Percentiles rank a stretch among this genome's conserved stretches.
phyloP scores from a whole-genome alignment of 2,329 filamentous ascomycete genomes.

The Capronia coronata region DNA sequence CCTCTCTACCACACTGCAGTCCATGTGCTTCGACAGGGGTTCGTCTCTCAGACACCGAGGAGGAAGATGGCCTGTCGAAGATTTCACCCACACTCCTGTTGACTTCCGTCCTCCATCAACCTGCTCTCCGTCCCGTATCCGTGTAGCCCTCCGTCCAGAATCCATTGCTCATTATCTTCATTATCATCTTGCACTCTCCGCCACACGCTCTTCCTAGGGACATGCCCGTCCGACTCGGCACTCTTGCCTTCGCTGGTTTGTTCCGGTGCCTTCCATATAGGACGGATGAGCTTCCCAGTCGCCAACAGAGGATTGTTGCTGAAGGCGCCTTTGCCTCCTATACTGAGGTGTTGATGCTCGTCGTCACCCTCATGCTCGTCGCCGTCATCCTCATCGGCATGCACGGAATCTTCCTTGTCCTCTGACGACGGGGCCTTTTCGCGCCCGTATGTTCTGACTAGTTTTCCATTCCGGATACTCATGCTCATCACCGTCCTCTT shows the following conservation, averaged over 20 bases:
- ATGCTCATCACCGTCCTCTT: slow-evolving; percentile 76
- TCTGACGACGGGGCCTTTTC: slow-evolving; percentile 24
- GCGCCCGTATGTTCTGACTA: slow-evolving; percentile 51
- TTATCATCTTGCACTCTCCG: slow-evolving; percentile 42
- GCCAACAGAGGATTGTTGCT: slow-evolving; percentile 42
- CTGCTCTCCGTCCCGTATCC: slow-evolving; percentile 31
- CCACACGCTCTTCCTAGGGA: slow-evolving; percentile 40
- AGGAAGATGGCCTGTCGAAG: not conserved
- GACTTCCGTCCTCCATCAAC: slow-evolving; percentile 22
- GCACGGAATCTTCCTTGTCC: slow-evolving; percentile 22
- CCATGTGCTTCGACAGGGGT: too few species aligned
- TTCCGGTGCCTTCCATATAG: slow-evolving; percentile 39
- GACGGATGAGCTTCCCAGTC: slow-evolving; percentile 40
- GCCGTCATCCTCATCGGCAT: too few species aligned
- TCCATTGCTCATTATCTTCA: slow-evolving; percentile 45
- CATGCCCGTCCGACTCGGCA: slow-evolving; percentile 18
- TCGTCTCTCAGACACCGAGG: too few species aligned
- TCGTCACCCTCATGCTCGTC: slow-evolving; percentile 30
- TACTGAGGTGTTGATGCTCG: slow-evolving; percentile 22
- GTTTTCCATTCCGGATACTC: slow-evolving; percentile 69
- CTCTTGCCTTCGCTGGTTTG: slow-evolving; percentile 27
- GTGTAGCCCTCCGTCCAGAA: slow-evolving; percentile 40
- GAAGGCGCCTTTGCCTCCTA: slow-evolving; percentile 34
- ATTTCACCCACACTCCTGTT: slow-evolving; percentile 17
- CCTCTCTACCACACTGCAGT: too few species aligned